Conservation (phyloP, 495 filamentous ascomycete genomes). For the Penicillium roqueforti region DNA sequence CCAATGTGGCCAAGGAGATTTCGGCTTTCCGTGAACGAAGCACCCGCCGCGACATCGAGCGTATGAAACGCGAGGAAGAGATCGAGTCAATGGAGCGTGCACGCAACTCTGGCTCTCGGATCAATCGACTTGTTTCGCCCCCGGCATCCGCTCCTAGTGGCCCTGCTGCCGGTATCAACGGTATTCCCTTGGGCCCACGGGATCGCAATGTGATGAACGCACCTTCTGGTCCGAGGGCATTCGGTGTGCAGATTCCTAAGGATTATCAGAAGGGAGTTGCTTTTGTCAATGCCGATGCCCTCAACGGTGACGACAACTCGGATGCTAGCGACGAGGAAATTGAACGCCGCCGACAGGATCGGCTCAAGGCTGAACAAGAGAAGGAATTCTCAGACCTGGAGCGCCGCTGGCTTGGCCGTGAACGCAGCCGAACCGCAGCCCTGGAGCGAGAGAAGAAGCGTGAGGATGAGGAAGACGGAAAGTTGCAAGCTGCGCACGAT, state of each 20-base stretch:
- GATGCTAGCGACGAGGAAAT: conserved; percentile 85
- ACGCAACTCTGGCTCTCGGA: conserved; percentile 59
- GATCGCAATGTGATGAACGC: conserved; percentile 67
- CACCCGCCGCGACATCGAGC: conserved; percentile 80
- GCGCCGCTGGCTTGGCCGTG: conserved; percentile 83
- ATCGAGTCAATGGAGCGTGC: conserved; percentile 82
- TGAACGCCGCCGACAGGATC: conserved; percentile 64
- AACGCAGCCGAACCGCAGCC: conserved; percentile 76
- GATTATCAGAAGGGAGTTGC: conserved; percentile 79
- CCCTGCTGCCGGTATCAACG: conserved; percentile 71
- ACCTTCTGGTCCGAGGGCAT: conserved; percentile 72
- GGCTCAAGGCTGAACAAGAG: conserved; percentile 69
- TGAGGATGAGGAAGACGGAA: conserved; percentile 64
- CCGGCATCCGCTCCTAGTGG: conserved; percentile 62
- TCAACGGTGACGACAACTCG: conserved; percentile 82
- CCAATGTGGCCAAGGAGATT: conserved; percentile 92
- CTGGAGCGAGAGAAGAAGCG: conserved; percentile 76
- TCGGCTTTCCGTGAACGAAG: conserved; percentile 89
- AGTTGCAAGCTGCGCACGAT: conserved; percentile 55
- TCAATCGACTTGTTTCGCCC: conserved; percentile 67
- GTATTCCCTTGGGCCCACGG: conserved; percentile 79
- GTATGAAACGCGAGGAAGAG: conserved; percentile 82
- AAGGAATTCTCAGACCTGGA: conserved; percentile 83
- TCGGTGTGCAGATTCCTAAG: conserved; percentile 65
- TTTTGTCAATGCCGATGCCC: conserved; percentile 79